phyloP scores from a whole-genome alignment of 192 early-diverging fungal species.

The Entomortierella lignicola region DNA sequence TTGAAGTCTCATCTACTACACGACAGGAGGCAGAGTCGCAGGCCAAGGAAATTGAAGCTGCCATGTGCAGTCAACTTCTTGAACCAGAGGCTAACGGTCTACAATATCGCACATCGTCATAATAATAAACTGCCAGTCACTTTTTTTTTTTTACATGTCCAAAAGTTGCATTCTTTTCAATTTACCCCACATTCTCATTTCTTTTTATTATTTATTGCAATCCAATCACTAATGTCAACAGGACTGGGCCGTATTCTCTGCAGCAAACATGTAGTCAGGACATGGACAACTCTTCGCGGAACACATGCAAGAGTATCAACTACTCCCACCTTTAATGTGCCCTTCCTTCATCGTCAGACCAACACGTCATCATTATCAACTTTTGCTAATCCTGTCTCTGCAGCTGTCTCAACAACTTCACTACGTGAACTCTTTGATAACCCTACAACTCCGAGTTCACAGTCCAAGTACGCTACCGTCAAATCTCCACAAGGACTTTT shows the following conservation, averaged over 20 bases:
- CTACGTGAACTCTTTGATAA: slow-evolving; percentile 47
- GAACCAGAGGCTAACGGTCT: slow-evolving; percentile 65
- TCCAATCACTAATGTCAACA: slow-evolving; percentile 18
- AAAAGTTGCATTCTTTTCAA: neutral
- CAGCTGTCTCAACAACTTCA: slow-evolving; percentile 4
- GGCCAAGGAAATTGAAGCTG: slow-evolving; percentile 63
- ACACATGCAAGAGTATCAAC: neutral
- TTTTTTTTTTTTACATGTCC: neutral
- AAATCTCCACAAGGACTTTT: slow-evolving; percentile 49
- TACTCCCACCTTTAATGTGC: neutral
- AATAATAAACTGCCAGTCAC: neutral
- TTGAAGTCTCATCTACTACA: slow-evolving; percentile 68
- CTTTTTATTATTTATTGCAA: no score
- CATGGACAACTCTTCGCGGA: slow-evolving; percentile 8
- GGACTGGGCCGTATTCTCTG: slow-evolving; percentile 34
- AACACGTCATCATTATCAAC: neutral
- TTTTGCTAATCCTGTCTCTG: neutral
- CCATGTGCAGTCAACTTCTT: slow-evolving; percentile 62
- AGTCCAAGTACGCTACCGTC: slow-evolving; percentile 15
- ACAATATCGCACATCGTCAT: slow-evolving; percentile 34
- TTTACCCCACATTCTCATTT: neutral
- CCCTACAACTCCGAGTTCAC: slow-evolving; percentile 14
- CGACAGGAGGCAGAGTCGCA: slow-evolving; percentile 62
- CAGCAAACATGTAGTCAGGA: slow-evolving; percentile 14
- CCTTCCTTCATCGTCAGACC: neutral